Conservation (phyloP, 2,329 filamentous ascomycete genomes). For the Fusarium citri region DNA sequence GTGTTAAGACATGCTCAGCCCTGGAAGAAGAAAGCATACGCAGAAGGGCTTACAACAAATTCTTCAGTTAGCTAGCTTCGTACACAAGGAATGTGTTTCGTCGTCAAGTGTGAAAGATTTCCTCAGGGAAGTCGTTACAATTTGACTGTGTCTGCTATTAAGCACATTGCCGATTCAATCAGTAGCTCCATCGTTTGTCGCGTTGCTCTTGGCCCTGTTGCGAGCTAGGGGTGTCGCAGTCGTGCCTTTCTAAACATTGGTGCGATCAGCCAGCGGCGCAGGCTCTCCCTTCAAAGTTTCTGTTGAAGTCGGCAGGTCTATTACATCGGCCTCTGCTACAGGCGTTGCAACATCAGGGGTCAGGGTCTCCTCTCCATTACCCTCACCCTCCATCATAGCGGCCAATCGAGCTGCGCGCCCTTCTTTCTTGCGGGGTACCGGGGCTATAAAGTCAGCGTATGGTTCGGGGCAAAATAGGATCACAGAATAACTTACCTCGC, state of each 20-base stretch:
- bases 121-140: too few relatives aligned
- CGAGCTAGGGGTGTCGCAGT: background rate
- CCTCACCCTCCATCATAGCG: conserved; percentile 62
- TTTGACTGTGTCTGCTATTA: too few relatives aligned
- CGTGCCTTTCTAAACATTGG: conserved; percentile 19
- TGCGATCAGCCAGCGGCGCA: conserved; percentile 20
- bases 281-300: conserved; percentile 26
- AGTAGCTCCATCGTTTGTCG: background rate
- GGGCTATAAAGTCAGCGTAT: conserved; percentile 51
- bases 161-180: background rate
- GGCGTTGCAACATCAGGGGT: conserved; percentile 8
- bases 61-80: background rate
- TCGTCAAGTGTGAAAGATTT: background rate
- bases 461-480: too few relatives aligned
- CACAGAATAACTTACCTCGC: conserved; percentile 70
- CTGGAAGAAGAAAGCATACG: background rate
- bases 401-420: conserved; percentile 65
- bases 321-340: conserved; percentile 10
- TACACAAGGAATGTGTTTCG: too few relatives aligned
- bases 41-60: background rate
- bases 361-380: conserved; percentile 47
- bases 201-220: background rate
- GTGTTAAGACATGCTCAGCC: background rate
- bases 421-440: conserved; percentile 66
- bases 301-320: conserved; percentile 24